phyloP scores from a whole-genome alignment of 2,329 filamentous ascomycete species.

The Pestalotiopsis sp. region DNA sequence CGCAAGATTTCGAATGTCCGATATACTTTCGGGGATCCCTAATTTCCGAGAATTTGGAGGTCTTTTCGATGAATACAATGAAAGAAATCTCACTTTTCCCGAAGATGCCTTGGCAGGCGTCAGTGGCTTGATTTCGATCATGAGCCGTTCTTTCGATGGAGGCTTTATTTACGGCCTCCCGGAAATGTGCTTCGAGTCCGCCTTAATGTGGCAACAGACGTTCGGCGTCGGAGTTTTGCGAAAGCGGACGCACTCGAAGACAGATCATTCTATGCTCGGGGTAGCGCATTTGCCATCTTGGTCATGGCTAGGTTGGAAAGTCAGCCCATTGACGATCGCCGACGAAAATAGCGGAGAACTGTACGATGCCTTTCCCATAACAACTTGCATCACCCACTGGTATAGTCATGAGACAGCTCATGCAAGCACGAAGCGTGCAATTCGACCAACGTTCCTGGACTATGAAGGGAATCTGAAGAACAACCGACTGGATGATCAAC shows the following conservation, averaged over 20 bases:
- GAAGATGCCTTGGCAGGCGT: conserved; percentile 11
- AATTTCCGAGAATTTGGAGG: neutral
- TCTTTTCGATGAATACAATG: neutral
- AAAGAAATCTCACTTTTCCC: neutral
- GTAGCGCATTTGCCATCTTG: conserved; percentile 1
- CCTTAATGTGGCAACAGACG: neutral
- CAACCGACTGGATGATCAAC: neutral
- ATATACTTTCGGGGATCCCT: neutral
- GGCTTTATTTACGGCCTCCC: conserved; percentile 5
- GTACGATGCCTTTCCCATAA: neutral
- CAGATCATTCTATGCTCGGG: neutral
- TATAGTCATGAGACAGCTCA: neutral
- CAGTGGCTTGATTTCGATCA: neutral
- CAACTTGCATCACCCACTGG: neutral
- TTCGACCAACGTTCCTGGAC: neutral
- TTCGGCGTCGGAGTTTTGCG: neutral
- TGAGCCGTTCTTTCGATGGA: neutral
- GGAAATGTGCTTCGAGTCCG: neutral
- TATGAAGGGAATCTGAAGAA: neutral
- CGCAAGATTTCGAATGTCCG: neutral
- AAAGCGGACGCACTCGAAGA: neutral
- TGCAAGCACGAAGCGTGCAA: neutral
- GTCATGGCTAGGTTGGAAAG: conserved; percentile 12
- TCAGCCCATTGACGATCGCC: neutral
- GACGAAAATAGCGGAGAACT: neutral